phyloP scores from a whole-genome alignment of 805 yeast genomes.

The Cyberlindnera maritima region DNA sequence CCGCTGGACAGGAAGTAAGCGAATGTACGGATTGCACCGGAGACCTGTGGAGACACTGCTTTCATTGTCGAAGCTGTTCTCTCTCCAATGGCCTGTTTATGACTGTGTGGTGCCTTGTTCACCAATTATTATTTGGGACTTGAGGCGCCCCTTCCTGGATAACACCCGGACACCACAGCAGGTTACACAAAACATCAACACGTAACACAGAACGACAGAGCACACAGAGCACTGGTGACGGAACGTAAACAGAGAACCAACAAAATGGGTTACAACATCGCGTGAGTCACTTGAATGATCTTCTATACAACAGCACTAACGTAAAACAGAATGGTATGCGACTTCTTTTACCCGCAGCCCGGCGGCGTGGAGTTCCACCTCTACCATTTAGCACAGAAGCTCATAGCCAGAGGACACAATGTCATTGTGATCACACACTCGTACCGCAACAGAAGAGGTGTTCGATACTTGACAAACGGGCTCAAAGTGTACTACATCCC shows the following conservation, averaged over 20 bases:
- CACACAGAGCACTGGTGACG: no score
- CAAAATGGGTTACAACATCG: constrained; percentile 30
- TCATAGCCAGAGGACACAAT: constrained; percentile 77
- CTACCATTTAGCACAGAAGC: constrained; percentile 82
- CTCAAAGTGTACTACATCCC: constrained; percentile 92
- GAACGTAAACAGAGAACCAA: neutral
- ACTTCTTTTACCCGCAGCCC: constrained; percentile 96
- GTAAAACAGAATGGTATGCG: constrained; percentile 74
- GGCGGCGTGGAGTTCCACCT: constrained; percentile 98
- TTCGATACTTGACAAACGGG: constrained; percentile 83
- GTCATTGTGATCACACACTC: constrained; percentile 88
- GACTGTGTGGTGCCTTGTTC: no score
- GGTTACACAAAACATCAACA: neutral
- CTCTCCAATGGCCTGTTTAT: no score
- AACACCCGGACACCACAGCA: no score
- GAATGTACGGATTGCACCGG: constrained; percentile 6
- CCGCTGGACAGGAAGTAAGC: constrained; percentile 8
- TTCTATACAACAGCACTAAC: neutral
- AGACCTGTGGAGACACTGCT: neutral
- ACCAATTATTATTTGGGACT: no score
- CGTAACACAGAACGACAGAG: no score
- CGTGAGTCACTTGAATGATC: constrained; percentile 21
- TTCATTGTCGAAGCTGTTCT: neutral
- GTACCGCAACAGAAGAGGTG: constrained; percentile 78
- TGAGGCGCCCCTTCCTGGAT: no score